A percentile compares a stretch with the other conserved stretches of the same genome.
phyloP scores from a whole-genome alignment of 139 green algal genomes.

The Closterium sp. region DNA sequence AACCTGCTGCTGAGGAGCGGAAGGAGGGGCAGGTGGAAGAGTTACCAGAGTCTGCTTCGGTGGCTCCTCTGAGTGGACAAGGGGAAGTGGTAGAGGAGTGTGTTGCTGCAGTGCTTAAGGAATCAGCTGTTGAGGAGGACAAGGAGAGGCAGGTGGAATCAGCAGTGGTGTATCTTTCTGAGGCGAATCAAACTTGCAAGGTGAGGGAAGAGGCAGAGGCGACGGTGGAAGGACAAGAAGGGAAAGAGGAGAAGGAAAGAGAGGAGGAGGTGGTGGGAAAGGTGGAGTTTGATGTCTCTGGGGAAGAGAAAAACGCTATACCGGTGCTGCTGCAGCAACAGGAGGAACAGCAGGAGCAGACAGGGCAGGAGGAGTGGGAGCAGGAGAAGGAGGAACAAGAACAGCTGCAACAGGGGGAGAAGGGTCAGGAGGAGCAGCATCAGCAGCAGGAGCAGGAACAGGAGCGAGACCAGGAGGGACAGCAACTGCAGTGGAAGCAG shows the following conservation, averaged over 20 bases:
- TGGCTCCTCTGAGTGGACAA: neutral
- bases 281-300: neutral
- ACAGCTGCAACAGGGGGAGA: no score
- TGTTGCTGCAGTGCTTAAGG: no score
- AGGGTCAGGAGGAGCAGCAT: neutral
- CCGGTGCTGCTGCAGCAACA: neutral
- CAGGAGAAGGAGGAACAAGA: neutral
- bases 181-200: neutral
- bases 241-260: neutral
- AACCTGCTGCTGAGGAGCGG: neutral
- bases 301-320: neutral
- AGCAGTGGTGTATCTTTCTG: neutral
- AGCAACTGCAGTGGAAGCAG: neutral
- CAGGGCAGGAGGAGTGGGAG: neutral
- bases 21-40: neutral
- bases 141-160: neutral
- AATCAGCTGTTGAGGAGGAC: no score
- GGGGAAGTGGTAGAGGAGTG: neutral
- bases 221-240: neutral
- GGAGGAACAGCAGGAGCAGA: neutral
- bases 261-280: neutral
- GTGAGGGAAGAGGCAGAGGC: neutral
- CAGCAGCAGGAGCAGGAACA: neutral
- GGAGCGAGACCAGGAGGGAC: neutral
- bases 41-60: neutral